phyloP scores from a whole-genome alignment of 495 filamentous ascomycete species.

The Podospora comata region DNA sequence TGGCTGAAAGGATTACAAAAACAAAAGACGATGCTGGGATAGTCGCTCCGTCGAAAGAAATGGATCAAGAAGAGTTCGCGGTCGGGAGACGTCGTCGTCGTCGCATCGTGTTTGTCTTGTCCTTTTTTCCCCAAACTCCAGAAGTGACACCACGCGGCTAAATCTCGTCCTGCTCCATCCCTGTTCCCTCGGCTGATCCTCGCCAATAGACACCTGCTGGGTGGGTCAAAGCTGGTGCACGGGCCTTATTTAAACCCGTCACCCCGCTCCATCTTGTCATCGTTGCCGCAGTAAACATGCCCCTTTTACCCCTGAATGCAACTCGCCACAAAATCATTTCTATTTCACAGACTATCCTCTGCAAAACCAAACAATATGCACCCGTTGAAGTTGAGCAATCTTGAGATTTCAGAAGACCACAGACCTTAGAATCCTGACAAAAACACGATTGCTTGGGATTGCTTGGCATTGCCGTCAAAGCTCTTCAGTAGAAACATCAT shows the following conservation, averaged over 20 bases:
- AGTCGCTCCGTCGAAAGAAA: conserved; percentile 5
- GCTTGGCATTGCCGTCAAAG: neutral
- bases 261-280: neutral
- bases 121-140: neutral
- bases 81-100: neutral
- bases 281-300: neutral
- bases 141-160: conserved; percentile 3
- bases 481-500: neutral
- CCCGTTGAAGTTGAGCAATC: too few species aligned
- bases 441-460: too few species aligned
- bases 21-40: too few species aligned
- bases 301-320: neutral
- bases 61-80: neutral
- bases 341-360: neutral
- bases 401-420: too few species aligned
- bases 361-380: neutral
- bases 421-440: too few species aligned
- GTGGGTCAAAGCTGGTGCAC: neutral
- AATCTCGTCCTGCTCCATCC: neutral
- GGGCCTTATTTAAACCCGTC: neutral
- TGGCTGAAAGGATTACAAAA: neutral
- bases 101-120: conserved; percentile 2
- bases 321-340: neutral
- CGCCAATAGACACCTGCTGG: neutral
- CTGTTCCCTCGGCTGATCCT: conserved; percentile 5